phyloP scores from a whole-genome alignment of 768 basidiomycete species.

The Phaffia australis region DNA sequence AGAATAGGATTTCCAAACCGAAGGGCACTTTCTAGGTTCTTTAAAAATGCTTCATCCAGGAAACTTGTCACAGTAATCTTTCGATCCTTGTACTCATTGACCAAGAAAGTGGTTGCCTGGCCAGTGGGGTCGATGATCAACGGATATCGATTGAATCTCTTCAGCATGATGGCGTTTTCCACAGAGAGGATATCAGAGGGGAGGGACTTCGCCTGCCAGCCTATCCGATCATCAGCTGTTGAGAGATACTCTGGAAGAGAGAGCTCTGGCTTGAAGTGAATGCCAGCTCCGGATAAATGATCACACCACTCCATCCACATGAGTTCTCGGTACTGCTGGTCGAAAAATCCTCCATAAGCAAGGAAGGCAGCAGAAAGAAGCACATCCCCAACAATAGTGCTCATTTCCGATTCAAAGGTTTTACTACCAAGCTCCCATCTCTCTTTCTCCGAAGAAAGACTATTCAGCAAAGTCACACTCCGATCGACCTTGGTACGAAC shows the following conservation, averaged over 20 bases:
- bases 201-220: slow-evolving; percentile 91
- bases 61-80: slow-evolving; percentile 98
- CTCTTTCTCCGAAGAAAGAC: slow-evolving; percentile 82
- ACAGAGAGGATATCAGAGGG: slow-evolving; percentile 91
- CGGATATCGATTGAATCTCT: slow-evolving; percentile 93
- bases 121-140: slow-evolving; percentile 97
- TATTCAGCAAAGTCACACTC: slow-evolving; percentile 87
- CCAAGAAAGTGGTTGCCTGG: slow-evolving; percentile 85
- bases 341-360: slow-evolving; percentile 96
- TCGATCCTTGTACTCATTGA: slow-evolving; percentile 87
- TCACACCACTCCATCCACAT: slow-evolving; percentile 95
- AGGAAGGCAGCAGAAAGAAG: slow-evolving; percentile 90
- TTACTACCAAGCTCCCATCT: slow-evolving; percentile 92
- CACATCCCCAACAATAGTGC: slow-evolving; percentile 95
- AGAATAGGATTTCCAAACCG: slow-evolving; percentile 95
- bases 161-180: slow-evolving; percentile 99
- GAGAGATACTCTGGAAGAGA: slow-evolving; percentile 92
- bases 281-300: slow-evolving; percentile 75
- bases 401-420: slow-evolving; percentile 96
- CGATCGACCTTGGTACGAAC: slow-evolving; percentile 95
- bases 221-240: slow-evolving; percentile 87
- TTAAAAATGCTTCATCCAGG: slow-evolving; percentile 96
- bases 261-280: slow-evolving; percentile 85
- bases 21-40: slow-evolving; percentile 94
- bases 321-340: slow-evolving; percentile 90